Evolutionary conservation across 1,284 basidiomycete genomes (phyloP), one percentile per base, ranked within the genome.

Genomic region (Sanghuangporus sanghuang): DNA sequence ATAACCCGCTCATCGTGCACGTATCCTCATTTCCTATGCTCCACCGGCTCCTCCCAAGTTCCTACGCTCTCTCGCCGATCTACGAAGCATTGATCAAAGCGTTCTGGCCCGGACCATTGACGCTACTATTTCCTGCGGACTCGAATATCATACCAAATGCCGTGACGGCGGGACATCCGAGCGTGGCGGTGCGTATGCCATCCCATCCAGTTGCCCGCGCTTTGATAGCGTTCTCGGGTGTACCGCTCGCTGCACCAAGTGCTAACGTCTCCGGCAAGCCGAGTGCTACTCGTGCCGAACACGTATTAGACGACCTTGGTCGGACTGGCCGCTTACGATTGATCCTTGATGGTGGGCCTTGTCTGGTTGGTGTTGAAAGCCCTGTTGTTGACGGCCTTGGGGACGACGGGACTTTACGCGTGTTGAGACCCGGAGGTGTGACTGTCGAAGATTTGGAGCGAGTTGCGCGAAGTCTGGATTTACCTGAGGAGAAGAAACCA

Each of bases 1-100:
- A 99, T 76, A 99, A 99, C 74, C 97, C 97, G 0, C 82, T 99
- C 60, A 99, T 99, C 78, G 93, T 98, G 38, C 97, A 99, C 76
- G 87, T 99, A 65, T 94, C 93, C 6, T 95, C 94, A 1, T 76
- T 85, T 16, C 71, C 81, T 54, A 98, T 98, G 96, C 84, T 98
- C 18, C 73, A 75, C 8, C 78, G 83, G 2, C 79, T 96, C 69
- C 81, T 98, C 8, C 91, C 92, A 0, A 70, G 79, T 11, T 73
- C 73, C 46, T 93, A 89, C 71, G 69, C 69, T 12, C 75, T 90
- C 6, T 83, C 92, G 1, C 73, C 69, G 23, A 77, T 88, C 3
- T 96, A 96, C 74, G 74, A 83, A 56, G 78, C 79, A 2, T 78
- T 98, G 54, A 93, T 97, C 69, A 78, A 84, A 44, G 81, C 83